phyloP scores from a whole-genome alignment of 306 rosid species.

The Biancaea sappan region DNA sequence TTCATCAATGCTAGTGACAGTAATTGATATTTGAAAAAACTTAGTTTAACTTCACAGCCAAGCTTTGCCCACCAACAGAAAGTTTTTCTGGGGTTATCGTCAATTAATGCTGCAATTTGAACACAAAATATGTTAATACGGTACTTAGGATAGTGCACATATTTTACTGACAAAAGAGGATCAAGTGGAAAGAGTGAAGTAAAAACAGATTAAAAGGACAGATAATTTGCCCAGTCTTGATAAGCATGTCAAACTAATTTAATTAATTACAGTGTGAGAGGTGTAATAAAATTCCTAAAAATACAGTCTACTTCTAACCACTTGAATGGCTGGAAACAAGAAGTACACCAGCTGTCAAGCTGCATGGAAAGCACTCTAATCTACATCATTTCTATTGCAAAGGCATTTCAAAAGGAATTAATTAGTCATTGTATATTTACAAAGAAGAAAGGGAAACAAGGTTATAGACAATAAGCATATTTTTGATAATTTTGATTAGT shows the following conservation, averaged over 20 bases:
- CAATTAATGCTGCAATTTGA: conserved; percentile 2
- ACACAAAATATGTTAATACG: background rate
- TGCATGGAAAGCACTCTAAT: background rate
- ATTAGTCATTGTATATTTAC: background rate
- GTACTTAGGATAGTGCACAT: background rate
- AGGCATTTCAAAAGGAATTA: background rate
- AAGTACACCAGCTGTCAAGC: background rate
- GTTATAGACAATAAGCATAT: background rate
- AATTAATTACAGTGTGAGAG: background rate
- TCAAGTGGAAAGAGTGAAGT: background rate
- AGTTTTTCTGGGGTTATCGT: background rate
- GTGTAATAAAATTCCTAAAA: background rate
- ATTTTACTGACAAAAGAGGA: background rate
- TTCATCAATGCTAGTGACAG: background rate
- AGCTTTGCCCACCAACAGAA: conserved; percentile 24
- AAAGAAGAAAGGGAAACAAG: background rate
- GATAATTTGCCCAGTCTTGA: background rate
- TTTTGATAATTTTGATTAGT: background rate
- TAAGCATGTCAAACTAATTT: background rate
- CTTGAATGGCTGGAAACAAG: background rate
- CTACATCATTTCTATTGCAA: background rate
- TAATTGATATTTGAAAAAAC: background rate
- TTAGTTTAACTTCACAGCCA: background rate
- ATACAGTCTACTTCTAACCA: background rate
- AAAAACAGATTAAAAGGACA: conserved; percentile 1